A percentile compares a stretch with the other conserved stretches of the same genome.
Conservation (phyloP, 2,329 filamentous ascomycete genomes). For the Hypoxylon sp. region DNA sequence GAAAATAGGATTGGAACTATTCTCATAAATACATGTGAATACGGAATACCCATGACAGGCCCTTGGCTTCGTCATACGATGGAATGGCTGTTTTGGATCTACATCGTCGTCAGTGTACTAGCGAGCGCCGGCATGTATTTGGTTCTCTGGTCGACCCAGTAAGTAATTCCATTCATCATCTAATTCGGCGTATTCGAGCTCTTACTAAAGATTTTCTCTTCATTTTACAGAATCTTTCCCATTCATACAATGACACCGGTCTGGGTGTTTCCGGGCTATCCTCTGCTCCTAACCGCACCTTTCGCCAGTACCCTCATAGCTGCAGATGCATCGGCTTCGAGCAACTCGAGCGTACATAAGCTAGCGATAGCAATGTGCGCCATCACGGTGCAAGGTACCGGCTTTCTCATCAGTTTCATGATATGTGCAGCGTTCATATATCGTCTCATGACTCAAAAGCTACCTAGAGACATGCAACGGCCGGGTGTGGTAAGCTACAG, state of each 20-base stretch:
- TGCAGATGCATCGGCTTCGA: slow-evolving; percentile 46
- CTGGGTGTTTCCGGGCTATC: slow-evolving; percentile 89
- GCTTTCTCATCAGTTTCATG: slow-evolving; percentile 71
- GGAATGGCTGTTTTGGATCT: slow-evolving; percentile 77
- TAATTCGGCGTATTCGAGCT: background rate
- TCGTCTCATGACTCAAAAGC: slow-evolving; percentile 85
- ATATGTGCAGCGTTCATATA: slow-evolving; percentile 87
- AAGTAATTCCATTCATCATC: slow-evolving; percentile 17
- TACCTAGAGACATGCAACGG: slow-evolving; percentile 76
- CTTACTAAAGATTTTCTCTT: background rate
- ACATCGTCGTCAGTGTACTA: slow-evolving; percentile 71
- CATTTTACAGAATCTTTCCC: slow-evolving; percentile 60
- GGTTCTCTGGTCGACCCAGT: slow-evolving; percentile 71
- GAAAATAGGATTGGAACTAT: slow-evolving; percentile 73
- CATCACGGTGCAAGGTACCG: slow-evolving; percentile 61
- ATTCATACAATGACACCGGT: slow-evolving; percentile 87
- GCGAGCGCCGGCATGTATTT: slow-evolving; percentile 77
- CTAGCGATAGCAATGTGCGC: slow-evolving; percentile 58
- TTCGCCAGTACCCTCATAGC: slow-evolving; percentile 68
- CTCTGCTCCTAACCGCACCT: slow-evolving; percentile 77
- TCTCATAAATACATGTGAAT: slow-evolving; percentile 80
- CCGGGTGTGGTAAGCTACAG: slow-evolving; percentile 69
- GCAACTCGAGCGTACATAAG: slow-evolving; percentile 48
- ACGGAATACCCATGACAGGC: slow-evolving; percentile 69
- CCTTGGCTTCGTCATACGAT: slow-evolving; percentile 68